phyloP scores from a whole-genome alignment of 768 basidiomycete species.

The Trametes elegans region DNA sequence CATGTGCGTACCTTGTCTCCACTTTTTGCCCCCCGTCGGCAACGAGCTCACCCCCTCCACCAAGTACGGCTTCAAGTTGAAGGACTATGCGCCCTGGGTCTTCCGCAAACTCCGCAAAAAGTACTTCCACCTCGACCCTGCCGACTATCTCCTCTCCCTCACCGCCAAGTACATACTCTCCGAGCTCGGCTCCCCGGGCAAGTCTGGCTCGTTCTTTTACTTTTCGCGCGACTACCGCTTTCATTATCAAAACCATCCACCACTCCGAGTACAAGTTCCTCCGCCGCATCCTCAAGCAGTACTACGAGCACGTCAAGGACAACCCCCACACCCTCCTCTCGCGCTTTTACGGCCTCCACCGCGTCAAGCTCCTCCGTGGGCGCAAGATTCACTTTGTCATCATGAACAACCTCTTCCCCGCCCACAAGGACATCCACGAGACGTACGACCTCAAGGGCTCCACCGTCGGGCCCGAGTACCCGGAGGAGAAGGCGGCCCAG shows the following conservation, averaged over 20 bases:
- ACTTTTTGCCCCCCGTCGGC: constrained; percentile 65
- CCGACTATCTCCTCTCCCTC: constrained; percentile 94
- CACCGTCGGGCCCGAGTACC: constrained; percentile 83
- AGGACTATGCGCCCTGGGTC: constrained; percentile 98
- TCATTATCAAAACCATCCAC: constrained; percentile 99
- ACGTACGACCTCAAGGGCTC: constrained; percentile 97
- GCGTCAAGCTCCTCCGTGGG: constrained; percentile 93
- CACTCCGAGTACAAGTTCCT: constrained; percentile 95
- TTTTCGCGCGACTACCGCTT: constrained; percentile 98
- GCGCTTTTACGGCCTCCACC: constrained; percentile 94
- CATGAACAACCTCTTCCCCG: constrained; percentile 99
- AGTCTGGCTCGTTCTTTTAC: constrained; percentile 99
- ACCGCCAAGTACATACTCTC: constrained; percentile 98
- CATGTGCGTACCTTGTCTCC: constrained; percentile 58
- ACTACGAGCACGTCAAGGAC: constrained; percentile 79
- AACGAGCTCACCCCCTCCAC: constrained; percentile 98
- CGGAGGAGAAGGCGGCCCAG: constrained; percentile 72
- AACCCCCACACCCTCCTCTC: constrained; percentile 95
- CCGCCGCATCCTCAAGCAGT: constrained; percentile 75
- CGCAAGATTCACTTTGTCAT: constrained; percentile 98
- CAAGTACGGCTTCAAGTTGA: constrained; percentile 99
- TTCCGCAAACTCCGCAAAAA: constrained; percentile 95
- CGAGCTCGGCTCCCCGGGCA: constrained; percentile 96
- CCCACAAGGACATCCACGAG: constrained; percentile 96
- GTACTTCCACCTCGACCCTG: constrained; percentile 92